Evolutionary conservation across 2,329 filamentous ascomycete genomes (phyloP), one percentile per base, ranked within the genome.

Genomic region (Ustilaginoidea virens): DNA sequence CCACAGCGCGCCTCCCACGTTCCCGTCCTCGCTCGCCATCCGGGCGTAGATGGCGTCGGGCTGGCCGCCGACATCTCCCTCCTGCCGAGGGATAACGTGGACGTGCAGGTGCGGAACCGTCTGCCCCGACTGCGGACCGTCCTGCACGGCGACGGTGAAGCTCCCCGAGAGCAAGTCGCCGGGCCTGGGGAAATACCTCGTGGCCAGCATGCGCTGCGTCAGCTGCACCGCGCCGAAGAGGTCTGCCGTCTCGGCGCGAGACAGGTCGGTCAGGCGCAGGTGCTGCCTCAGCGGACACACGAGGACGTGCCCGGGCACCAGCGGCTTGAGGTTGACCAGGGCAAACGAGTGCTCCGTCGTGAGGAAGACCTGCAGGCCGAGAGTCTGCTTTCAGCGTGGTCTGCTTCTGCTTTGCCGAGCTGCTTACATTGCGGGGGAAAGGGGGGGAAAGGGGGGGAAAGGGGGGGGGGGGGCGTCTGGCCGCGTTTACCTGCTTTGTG

Each of bases 111-210:
- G 90, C 7, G 82, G 66, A 25, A 98, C 87, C 33, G 83, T 93
- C 66, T 98, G 90, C 0, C 90, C 90, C 1, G 90, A 83, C 34
- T 85, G 82, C 18, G 64, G 60, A 13, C 90, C 90, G 52, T 98
- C 90, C 52, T 98, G 90, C n/a, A 98, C 69, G 0, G 87, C 86
- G 28, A 98, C 75, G 48, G 93, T 96, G 56, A 96, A 78, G 34
- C 81, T 80, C 7, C 80, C 73, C 5, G 73, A 54, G 7, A 54
- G 48, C 23, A 30, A 16, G 11, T 29, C 25, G 13, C 43, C 30
- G 66, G 36, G 73, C 52, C 17, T 61, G 7, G 44, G 38, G 39
- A 75, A 74, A 45, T 73, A 73, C 20, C 58, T 52, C 11, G 52
- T 54, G 1, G 69, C 68, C 8, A 94, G 66, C 60, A 92, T 85